phyloP scores from a whole-genome alignment of 2,329 filamentous ascomycete genomes.

The Berkeleyomyces basicola region DNA sequence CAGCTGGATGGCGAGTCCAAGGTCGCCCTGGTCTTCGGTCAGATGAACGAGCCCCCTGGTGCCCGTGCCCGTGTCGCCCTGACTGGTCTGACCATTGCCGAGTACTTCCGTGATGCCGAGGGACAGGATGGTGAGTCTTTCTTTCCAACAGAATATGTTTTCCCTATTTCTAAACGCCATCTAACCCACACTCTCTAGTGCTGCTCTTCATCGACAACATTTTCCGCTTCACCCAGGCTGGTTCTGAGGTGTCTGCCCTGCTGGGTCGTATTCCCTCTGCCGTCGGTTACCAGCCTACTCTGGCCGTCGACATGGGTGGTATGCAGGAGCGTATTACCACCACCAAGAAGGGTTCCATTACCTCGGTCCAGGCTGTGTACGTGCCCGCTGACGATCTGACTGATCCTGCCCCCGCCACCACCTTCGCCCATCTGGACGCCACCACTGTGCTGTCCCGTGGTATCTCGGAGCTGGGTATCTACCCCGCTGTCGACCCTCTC shows the following conservation, averaged over 20 bases:
- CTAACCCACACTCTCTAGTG: slow-evolving; percentile 33
- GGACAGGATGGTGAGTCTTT: slow-evolving; percentile 65
- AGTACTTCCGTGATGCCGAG: slow-evolving; percentile 62
- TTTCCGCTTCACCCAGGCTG: slow-evolving; percentile 98
- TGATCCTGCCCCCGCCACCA: slow-evolving; percentile 97
- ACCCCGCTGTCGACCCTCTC: slow-evolving; percentile 98
- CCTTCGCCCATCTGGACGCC: slow-evolving; percentile 99
- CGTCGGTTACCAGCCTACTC: slow-evolving; percentile 98
- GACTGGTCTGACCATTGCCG: slow-evolving; percentile 66
- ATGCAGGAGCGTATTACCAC: slow-evolving; percentile 99
- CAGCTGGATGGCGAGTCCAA: slow-evolving; percentile 98
- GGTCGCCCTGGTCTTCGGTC: slow-evolving; percentile 97
- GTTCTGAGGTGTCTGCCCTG: slow-evolving; percentile 99
- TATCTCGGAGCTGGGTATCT: slow-evolving; percentile 99
- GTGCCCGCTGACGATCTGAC: slow-evolving; percentile 99
- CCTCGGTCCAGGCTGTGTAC: slow-evolving; percentile 99
- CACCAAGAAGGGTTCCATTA: slow-evolving; percentile 98
- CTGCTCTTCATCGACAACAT: slow-evolving; percentile 99
- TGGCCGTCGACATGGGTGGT: slow-evolving; percentile 95
- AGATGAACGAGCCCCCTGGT: slow-evolving; percentile 99
- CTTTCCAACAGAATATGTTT: background rate
- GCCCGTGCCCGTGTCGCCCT: slow-evolving; percentile 99
- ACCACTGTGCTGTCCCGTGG: slow-evolving; percentile 99
- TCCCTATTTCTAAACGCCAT: background rate
- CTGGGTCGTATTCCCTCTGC: slow-evolving; percentile 99